Conservation (phyloP, 2,329 filamentous ascomycete genomes). For the Alternaria alternata region DNA sequence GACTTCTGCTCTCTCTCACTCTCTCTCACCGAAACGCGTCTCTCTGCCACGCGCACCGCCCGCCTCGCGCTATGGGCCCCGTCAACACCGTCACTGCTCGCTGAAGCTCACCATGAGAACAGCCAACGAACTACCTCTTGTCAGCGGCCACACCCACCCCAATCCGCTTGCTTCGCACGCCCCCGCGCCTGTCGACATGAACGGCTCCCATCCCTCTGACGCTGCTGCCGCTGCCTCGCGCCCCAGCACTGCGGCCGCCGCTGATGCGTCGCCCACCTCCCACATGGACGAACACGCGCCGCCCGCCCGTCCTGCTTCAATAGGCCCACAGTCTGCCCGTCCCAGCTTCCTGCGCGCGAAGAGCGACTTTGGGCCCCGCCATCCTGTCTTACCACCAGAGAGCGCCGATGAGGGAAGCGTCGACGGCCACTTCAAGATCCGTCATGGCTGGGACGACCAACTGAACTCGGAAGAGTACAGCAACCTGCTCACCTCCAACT, state of each 20-base stretch:
- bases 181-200: conserved; percentile 29
- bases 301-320: conserved; percentile 61
- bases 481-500: conserved; percentile 83
- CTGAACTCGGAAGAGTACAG: conserved; percentile 91
- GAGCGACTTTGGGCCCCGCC: conserved; percentile 66
- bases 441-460: conserved; percentile 92
- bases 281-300: conserved; percentile 32
- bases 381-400: conserved; percentile 32
- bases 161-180: conserved; percentile 42
- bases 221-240: conserved; percentile 26
- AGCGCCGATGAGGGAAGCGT: conserved; percentile 53
- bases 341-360: conserved; percentile 62
- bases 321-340: conserved; percentile 54
- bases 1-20: not conserved
- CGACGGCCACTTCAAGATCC: conserved; percentile 65
- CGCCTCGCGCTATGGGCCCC: conserved; percentile 42
- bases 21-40: conserved; percentile 11
- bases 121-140: conserved; percentile 34
- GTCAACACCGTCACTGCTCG: conserved; percentile 31
- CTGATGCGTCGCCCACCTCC: conserved; percentile 23
- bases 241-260: conserved; percentile 33
- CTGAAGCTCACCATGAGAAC: conserved; percentile 43
- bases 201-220: conserved; percentile 25
- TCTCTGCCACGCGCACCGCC: not conserved
- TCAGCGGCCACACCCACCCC: conserved; percentile 31